Percentiles rank a stretch among this genome's conserved stretches.
Conservation (phyloP, 495 filamentous ascomycete genomes). For the Tetracladium setigerum region DNA sequence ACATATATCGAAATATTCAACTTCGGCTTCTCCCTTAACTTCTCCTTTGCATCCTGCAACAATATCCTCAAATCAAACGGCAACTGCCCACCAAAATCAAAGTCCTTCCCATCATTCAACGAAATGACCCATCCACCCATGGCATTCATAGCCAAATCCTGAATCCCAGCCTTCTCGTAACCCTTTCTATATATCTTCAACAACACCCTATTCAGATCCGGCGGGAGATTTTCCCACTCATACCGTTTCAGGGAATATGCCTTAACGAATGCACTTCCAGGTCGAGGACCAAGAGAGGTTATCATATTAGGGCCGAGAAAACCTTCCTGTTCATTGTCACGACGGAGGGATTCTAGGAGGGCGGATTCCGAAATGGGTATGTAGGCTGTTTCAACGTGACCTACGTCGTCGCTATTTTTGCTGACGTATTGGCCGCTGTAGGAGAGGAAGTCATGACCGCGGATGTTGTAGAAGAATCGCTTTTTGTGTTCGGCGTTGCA, state of each 20-base stretch:
- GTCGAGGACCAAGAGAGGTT: neutral
- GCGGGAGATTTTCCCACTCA: constrained; percentile 1
- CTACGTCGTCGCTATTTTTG: neutral
- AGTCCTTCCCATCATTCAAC: neutral
- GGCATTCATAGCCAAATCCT: constrained; percentile 4
- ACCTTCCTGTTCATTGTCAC: neutral
- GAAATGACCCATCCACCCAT: constrained; percentile 1
- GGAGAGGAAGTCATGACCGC: constrained; percentile 12
- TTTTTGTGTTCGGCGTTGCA: neutral
- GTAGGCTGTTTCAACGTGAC: neutral
- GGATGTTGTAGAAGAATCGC: constrained; percentile 4
- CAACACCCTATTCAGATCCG: neutral
- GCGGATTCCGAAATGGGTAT: neutral
- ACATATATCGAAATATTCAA: neutral
- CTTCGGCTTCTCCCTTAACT: too few species aligned
- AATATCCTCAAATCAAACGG: neutral
- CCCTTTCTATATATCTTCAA: neutral
- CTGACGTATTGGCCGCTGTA: constrained; percentile 2
- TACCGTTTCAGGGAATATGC: constrained; percentile 1
- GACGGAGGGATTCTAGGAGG: neutral
- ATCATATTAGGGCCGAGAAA: neutral
- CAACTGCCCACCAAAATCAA: neutral
- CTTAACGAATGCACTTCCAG: neutral
- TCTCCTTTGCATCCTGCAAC: neutral
- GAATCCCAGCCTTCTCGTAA: neutral